Conservation (phyloP, 2,329 filamentous ascomycete genomes). For the Monilinia fructigena region DNA sequence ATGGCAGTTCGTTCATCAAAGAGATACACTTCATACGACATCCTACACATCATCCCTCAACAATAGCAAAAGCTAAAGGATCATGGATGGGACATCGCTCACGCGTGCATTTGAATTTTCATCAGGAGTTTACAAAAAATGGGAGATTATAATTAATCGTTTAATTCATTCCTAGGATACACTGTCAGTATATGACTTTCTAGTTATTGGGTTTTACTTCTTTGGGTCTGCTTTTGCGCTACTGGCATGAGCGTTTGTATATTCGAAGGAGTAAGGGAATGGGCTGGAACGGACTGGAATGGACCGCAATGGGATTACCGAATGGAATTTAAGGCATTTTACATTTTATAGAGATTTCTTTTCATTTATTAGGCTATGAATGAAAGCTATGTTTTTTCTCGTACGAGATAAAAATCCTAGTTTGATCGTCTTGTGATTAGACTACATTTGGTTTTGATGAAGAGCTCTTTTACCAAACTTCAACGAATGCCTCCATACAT, state of each 20-base stretch:
- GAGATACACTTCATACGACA: neutral
- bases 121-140: slow-evolving; percentile 19
- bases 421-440: neutral
- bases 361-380: neutral
- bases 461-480: too few relatives aligned
- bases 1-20: neutral
- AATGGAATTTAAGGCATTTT: neutral
- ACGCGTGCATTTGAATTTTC: slow-evolving; percentile 10
- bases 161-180: slow-evolving; percentile 12
- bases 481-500: neutral
- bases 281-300: neutral
- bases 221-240: slow-evolving; percentile 15
- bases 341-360: slow-evolving; percentile 10
- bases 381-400: slow-evolving; percentile 6
- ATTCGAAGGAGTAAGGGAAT: neutral
- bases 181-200: neutral
- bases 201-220: slow-evolving; percentile 14
- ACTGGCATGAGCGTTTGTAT: slow-evolving; percentile 16
- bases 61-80: neutral
- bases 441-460: neutral
- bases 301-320: neutral
- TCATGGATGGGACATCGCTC: slow-evolving; percentile 5
- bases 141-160: slow-evolving; percentile 11
- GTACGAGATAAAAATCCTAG: neutral
- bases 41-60: neutral